Evolutionary conservation across 495 filamentous ascomycete genomes (phyloP), one percentile per base, ranked within the genome.

Genomic region (Neurospora tetrasperma): DNA sequence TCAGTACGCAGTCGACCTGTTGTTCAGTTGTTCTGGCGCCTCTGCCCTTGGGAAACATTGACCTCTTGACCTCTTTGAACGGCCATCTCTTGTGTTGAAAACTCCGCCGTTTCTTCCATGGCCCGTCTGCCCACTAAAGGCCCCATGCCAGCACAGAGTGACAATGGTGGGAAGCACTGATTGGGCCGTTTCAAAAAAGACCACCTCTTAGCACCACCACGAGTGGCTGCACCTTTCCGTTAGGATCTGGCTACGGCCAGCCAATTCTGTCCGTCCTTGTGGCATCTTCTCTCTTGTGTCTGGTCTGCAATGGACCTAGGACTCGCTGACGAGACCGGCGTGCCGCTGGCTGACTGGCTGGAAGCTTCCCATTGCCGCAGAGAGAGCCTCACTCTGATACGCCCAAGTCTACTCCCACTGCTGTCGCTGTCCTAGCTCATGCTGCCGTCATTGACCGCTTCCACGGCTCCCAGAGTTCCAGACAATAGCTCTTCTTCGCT

Each of bases 401-500:
- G 54, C 35, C 54, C 54, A 35, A 35, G 27, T 66, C 27, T 35
- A 66, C 54, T 35, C 12, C 27, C 27, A 66, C 18, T 66, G 54
- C 54, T 66, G 54, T 66, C 54, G 54, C 54, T 66, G 54, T 66
- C 54, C 54, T 66, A 62, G 12, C 54, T 62, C 14, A 62, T 16
- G 54, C 54, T 62, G 54, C 54, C 54, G 23, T 62, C 12, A 62
- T 35, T 66, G 54, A 66, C 54, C 54, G 54, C 54, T 66, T 66
- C 54, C 14, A 66, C 54, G 54, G 54, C 54, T 35, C 14, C 54
- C 27, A 14, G 14, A 38, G 14, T 66, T 66, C 27, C 54, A 35
- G 54, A 66, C 54, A 66, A 66, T 66, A 66, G 54, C 54, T 66
- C 54, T 66, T 66, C 54, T 66, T 66, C 54, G 54, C 54, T 66